phyloP scores from a whole-genome alignment of 306 rosid species.

The Adenanthera pavonina region DNA sequence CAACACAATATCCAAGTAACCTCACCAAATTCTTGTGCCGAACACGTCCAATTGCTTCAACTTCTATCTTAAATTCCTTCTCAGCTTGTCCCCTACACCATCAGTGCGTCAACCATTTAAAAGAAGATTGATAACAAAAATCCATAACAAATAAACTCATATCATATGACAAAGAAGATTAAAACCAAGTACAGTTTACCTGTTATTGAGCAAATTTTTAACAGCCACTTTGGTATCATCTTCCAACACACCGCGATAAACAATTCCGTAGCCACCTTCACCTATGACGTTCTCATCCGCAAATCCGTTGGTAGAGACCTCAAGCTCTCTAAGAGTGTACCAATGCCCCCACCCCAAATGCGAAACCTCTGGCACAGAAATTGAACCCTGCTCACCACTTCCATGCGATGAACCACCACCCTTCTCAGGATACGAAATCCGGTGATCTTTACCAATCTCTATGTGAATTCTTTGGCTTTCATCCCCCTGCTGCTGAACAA shows the following conservation, averaged over 20 bases:
- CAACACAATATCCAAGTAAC: constrained; percentile 79
- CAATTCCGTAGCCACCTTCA: constrained; percentile 92
- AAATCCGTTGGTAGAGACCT: constrained; percentile 75
- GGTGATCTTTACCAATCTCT: constrained; percentile 21
- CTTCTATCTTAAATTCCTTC: constrained; percentile 84
- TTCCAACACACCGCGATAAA: constrained; percentile 65
- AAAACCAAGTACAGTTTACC: constrained; percentile 52
- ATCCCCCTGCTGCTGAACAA: neutral
- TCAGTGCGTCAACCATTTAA: neutral
- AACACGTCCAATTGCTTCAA: constrained; percentile 89
- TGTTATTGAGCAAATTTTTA: constrained; percentile 79
- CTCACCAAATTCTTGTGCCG: constrained; percentile 91
- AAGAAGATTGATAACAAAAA: neutral
- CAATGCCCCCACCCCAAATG: constrained; percentile 95
- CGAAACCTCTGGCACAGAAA: constrained; percentile 71
- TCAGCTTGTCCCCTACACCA: constrained; percentile 77
- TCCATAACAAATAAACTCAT: neutral
- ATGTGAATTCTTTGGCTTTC: constrained; percentile 22
- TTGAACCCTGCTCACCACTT: constrained; percentile 28
- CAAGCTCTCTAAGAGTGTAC: constrained; percentile 88
- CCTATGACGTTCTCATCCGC: constrained; percentile 73
- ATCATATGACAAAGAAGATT: neutral
- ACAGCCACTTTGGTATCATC: constrained; percentile 85
- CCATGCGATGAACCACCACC: constrained; percentile 52
- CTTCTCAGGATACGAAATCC: constrained; percentile 22